These are phyloP conservation scores for Extremus antarcticus DNA, from an alignment of 495 filamentous ascomycete species.

Conservation along the genomic window DNA sequence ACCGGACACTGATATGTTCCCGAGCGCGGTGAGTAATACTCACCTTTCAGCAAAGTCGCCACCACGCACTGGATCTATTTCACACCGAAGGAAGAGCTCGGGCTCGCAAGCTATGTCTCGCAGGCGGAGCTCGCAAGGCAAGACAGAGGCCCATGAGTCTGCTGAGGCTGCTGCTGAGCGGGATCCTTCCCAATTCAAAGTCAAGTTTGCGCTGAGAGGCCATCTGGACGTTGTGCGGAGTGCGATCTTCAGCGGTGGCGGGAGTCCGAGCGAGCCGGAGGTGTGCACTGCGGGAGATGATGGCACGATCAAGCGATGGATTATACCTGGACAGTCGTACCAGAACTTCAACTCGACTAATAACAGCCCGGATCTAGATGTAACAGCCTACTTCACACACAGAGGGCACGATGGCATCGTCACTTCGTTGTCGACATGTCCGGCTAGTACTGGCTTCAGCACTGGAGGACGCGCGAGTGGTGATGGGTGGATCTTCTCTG, in stretches of 20 bases:
- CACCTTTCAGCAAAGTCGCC: conserved; percentile 60
- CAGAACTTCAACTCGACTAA: conserved; percentile 39
- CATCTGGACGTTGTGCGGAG: conserved; percentile 89
- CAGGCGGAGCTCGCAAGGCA: conserved; percentile 47
- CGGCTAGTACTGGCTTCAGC: conserved; percentile 70
- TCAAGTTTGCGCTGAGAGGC: conserved; percentile 81
- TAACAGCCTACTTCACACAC: conserved; percentile 86
- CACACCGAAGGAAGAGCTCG: conserved; percentile 75
- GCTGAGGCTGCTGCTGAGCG: conserved; percentile 45
- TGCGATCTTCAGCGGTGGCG: conserved; percentile 91
- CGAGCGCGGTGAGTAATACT: conserved; percentile 57
- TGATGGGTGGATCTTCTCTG: conserved; percentile 96
- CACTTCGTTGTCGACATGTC: conserved; percentile 75
- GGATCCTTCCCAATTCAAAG: conserved; percentile 53
- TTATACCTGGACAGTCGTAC: conserved; percentile 64
- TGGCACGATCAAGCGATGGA: conserved; percentile 91
- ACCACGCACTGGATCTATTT: conserved; percentile 49
- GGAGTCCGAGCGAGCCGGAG: conserved; percentile 87
- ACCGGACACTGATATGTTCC: conserved; percentile 77
- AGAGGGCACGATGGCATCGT: conserved; percentile 87
- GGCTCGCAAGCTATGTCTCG: conserved; percentile 39
- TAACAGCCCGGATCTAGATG: conserved; percentile 60
- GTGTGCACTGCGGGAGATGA: conserved; percentile 96
- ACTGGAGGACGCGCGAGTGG: conserved; percentile 75
- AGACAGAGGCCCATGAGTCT: conserved; percentile 29